These are phyloP conservation scores for Kurtzmaniella quercitrusa DNA, from an alignment of 1,139 yeast species.

Conservation along the genomic window DNA sequence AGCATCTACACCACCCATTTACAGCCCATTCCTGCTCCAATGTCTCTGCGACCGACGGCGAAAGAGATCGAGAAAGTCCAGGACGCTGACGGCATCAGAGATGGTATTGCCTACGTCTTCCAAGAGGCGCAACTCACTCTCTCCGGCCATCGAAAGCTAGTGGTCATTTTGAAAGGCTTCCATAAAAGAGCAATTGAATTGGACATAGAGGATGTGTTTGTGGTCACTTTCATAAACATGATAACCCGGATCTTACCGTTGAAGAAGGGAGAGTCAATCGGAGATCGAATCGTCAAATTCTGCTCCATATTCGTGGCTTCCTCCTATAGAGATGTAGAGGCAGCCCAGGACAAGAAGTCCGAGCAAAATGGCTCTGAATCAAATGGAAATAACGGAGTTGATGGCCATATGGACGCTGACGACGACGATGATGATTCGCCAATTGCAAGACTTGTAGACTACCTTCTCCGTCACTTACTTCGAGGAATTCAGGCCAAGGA, in stretches of 20 bases:
- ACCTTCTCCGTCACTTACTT: conserved; percentile 59
- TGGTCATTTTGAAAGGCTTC: conserved; percentile 56
- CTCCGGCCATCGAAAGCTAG: conserved; percentile 74
- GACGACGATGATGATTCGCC: conserved; percentile 32
- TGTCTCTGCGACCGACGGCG: conserved; percentile 7
- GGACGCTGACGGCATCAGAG: conserved; percentile 24
- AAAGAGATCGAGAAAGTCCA: conserved; percentile 19
- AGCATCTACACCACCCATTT: background rate
- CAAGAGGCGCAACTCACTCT: conserved; percentile 75
- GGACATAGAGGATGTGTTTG: conserved; percentile 55
- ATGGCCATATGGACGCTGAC: conserved; percentile 19
- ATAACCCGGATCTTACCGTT: conserved; percentile 63
- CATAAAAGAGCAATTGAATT: conserved; percentile 53
- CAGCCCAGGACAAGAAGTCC: conserved; percentile 12
- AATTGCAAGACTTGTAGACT: conserved; percentile 52
- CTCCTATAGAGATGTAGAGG: conserved; percentile 35
- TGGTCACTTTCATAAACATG: conserved; percentile 53
- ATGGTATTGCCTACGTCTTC: conserved; percentile 63
- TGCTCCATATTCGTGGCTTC: conserved; percentile 60
- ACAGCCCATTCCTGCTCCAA: background rate
- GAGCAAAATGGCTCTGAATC: conserved; percentile 12
- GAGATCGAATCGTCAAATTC: conserved; percentile 75
- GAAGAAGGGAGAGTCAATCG: conserved; percentile 68
- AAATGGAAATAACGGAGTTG: background rate
- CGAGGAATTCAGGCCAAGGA: conserved; percentile 77